A percentile compares a stretch with the other conserved stretches of the same genome.
These are phyloP conservation scores for Arbutus unedo DNA, from an alignment of 148 eudicot genomes.

Conservation along the genomic window DNA sequence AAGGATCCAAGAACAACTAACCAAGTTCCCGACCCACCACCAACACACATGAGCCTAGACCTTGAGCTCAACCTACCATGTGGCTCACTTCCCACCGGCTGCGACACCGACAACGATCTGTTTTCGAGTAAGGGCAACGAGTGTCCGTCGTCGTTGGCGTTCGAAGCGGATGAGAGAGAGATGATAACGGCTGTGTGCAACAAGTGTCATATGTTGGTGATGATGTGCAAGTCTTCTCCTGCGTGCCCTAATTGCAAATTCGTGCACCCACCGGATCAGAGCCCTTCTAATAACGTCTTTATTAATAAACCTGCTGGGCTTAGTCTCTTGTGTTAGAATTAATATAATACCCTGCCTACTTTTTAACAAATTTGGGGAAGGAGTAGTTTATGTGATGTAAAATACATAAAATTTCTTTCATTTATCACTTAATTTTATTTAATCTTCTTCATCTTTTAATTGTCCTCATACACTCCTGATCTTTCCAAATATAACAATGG, in stretches of 20 bases:
- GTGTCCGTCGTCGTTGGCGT: constrained; percentile 32
- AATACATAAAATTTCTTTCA: neutral
- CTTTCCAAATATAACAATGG: too few species aligned
- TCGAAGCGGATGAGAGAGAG: constrained; percentile 41
- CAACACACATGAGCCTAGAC: constrained; percentile 70
- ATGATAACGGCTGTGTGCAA: constrained; percentile 83
- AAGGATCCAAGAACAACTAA: constrained; percentile 53
- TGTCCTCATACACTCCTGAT: too few species aligned
- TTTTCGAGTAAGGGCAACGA: constrained; percentile 12
- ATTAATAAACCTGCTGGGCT: constrained; percentile 32
- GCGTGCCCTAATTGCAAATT: constrained; percentile 91
- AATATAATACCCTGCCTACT: neutral
- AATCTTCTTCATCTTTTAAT: too few species aligned
- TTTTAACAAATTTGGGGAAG: neutral
- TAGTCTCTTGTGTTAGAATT: constrained; percentile 51
- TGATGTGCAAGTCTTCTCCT: constrained; percentile 82
- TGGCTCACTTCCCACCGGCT: constrained; percentile 33
- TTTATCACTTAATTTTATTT: too few species aligned
- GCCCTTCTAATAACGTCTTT: constrained; percentile 31
- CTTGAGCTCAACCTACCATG: constrained; percentile 82
- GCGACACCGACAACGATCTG: neutral
- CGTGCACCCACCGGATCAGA: constrained; percentile 63
- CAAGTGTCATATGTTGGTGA: constrained; percentile 87
- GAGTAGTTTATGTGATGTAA: neutral
- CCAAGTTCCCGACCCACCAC: constrained; percentile 35